phyloP scores from a whole-genome alignment of 257 asterid species.

The Ilex asprella region DNA sequence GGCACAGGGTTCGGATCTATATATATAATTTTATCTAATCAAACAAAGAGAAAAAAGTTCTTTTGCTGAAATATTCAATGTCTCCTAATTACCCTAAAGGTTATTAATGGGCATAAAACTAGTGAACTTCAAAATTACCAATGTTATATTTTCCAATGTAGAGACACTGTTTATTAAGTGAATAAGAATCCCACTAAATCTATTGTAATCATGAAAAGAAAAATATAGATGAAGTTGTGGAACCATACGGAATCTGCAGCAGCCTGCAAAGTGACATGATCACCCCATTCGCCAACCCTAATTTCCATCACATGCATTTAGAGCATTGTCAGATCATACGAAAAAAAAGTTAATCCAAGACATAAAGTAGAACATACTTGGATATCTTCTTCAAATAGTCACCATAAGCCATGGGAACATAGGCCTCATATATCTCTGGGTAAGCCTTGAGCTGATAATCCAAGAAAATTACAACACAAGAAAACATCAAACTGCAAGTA shows the following conservation, averaged over 20 bases:
- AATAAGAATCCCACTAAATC: neutral
- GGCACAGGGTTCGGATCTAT: too few species aligned
- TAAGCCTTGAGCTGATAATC: conserved; percentile 61
- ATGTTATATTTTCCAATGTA: too few species aligned
- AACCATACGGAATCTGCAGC: conserved; percentile 88
- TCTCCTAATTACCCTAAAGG: too few species aligned
- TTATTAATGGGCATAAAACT: too few species aligned
- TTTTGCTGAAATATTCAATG: too few species aligned
- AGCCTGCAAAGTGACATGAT: conserved; percentile 96
- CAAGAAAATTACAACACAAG: conserved; percentile 16
- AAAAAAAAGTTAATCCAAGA: conserved; percentile 12
- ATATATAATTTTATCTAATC: too few species aligned
- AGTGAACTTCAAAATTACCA: too few species aligned
- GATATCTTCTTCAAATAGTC: conserved; percentile 74
- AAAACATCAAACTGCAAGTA: conserved; percentile 11
- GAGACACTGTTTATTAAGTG: too few species aligned
- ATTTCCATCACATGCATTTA: conserved; percentile 17
- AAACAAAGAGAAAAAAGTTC: too few species aligned
- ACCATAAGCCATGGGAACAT: conserved; percentile 90
- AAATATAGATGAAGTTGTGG: conserved; percentile 6
- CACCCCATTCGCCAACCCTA: conserved; percentile 98
- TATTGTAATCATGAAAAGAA: neutral
- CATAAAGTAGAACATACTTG: conserved; percentile 42
- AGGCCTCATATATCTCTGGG: conserved; percentile 81
- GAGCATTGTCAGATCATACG: conserved; percentile 12